phyloP scores from a whole-genome alignment of 768 basidiomycete species.

The Tulasnella sp. region DNA sequence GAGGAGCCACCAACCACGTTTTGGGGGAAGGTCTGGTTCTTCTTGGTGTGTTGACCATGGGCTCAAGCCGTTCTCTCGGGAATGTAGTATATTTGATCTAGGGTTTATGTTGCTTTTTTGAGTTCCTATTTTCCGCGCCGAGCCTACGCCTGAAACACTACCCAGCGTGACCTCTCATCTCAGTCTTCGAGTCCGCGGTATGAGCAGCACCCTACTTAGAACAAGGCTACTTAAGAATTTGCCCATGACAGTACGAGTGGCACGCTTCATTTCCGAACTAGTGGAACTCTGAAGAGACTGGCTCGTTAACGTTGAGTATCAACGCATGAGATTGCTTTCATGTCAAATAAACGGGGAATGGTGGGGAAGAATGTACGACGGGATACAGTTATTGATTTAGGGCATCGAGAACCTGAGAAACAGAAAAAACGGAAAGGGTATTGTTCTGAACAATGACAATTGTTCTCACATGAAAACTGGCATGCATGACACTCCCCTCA shows the following conservation, averaged over 20 bases:
- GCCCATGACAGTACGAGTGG: neutral
- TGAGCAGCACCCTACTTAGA: neutral
- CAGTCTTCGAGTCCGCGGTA: too few species aligned
- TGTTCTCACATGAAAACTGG: neutral
- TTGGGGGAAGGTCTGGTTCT: conserved; percentile 8
- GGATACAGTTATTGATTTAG: too few species aligned
- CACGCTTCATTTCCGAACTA: neutral
- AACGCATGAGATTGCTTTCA: too few species aligned
- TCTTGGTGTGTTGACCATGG: conserved; percentile 1
- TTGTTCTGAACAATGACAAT: neutral
- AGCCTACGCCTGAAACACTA: too few species aligned
- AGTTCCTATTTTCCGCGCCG: neutral
- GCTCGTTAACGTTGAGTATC: too few species aligned
- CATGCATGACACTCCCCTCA: neutral
- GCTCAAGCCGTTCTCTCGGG: neutral
- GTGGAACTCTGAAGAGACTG: too few species aligned
- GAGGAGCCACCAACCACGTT: neutral
- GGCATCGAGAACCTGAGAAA: neutral
- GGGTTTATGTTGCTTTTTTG: neutral
- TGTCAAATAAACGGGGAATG: too few species aligned
- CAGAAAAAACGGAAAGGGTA: neutral
- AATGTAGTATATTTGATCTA: neutral
- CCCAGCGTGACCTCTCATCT: too few species aligned
- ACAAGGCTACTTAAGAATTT: neutral
- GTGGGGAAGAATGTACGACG: too few species aligned